Conservation (phyloP, 176 grass and related monocot genomes). For the Aegilops speltoides region DNA sequence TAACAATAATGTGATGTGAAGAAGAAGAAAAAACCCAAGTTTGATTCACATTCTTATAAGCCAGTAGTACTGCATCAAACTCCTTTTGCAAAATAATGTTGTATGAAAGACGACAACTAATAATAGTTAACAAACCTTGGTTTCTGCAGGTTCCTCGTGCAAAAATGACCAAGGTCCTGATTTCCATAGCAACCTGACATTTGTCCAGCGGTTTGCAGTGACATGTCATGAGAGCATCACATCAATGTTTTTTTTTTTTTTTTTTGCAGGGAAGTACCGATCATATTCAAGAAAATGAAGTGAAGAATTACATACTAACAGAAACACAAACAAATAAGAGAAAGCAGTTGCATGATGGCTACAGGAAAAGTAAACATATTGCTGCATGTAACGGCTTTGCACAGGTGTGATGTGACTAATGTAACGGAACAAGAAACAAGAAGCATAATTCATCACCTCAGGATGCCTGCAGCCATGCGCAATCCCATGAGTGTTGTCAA, state of each 20-base stretch:
- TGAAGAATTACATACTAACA: too few species aligned
- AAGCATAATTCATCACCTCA: slow-evolving; percentile 55
- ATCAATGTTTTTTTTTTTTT: background rate
- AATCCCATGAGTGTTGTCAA: slow-evolving; percentile 93
- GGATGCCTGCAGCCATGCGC: slow-evolving; percentile 64
- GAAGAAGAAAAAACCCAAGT: too few species aligned
- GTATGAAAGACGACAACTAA: background rate
- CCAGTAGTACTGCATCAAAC: too few species aligned
- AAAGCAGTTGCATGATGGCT: too few species aligned
- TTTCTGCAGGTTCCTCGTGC: slow-evolving; percentile 41
- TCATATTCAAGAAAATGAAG: too few species aligned
- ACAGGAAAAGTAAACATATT: background rate
- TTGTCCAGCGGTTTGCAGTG: background rate
- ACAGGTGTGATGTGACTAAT: background rate
- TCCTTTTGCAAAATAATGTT: background rate
- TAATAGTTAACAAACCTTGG: slow-evolving; percentile 45
- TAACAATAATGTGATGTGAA: too few species aligned
- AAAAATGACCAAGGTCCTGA: slow-evolving; percentile 93
- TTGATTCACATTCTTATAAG: too few species aligned
- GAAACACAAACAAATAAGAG: too few species aligned
- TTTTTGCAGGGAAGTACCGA: too few species aligned
- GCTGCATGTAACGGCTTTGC: background rate
- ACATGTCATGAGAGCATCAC: background rate
- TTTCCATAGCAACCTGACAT: slow-evolving; percentile 74
- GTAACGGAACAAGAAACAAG: slow-evolving; percentile 12